Evolutionary conservation across 176 grass and related monocot genomes (phyloP), one percentile per base, ranked within the genome.

Genomic region (Carex myosuroides): DNA sequence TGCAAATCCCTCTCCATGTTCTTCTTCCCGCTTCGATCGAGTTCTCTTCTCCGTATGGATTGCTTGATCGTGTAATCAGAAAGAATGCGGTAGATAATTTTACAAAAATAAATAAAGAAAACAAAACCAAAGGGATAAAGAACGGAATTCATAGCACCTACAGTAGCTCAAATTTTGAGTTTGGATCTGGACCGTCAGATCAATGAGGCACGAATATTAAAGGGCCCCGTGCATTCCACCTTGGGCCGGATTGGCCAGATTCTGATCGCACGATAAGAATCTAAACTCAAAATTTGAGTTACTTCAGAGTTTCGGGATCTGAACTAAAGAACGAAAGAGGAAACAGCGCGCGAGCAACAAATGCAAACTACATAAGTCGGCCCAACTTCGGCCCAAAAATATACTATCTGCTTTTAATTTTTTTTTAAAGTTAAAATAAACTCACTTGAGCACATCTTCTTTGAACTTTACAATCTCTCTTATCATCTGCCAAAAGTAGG

Each of bases 401-500:
- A 46, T 46, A 10, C 44, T 10, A 14, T 66, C 9, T 30, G 1
- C 3, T 37, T 1, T 65, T 64, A 17, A 35, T 35, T 35, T 67
- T 37, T 21, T 37, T 12, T 74, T 21, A 17, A 74, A 24, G 16
- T 8, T 52, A 39, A 52, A 44, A 68, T 54, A 16, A 61, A 59
- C 16, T 41, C 16, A 92, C 93, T 66, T 52, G 13, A 94, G 72
- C 14, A 86, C 85, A 18, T 94, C 89, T 1, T 87, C 42, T 84
- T 91, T 94, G 81, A 98, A 98, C 59, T 86, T 83, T 37, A 91
- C 1, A 17, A 98, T 93, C 35, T 98, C 91, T 1, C 84, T 79
- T 22, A 94, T 87, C 92, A 98, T 94, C 52, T 33, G 70, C 89
- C 89, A 94, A 63, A 93, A 94, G 54, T 79, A 79, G 0, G 95